Conservation (phyloP, 2,329 filamentous ascomycete genomes). For the Lanzia echinophila region DNA sequence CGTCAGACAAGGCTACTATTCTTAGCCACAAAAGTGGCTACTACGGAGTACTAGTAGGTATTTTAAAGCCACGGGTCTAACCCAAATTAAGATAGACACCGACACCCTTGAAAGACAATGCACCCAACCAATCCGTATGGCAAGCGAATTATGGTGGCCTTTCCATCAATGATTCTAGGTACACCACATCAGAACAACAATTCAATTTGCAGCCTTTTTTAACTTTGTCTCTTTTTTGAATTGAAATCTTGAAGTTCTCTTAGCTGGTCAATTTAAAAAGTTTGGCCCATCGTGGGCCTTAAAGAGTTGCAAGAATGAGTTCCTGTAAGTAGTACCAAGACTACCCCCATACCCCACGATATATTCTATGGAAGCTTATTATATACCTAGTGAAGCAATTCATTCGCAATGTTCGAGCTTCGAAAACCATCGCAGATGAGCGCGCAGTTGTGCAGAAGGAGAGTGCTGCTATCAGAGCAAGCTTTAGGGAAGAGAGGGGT, state of each 20-base stretch:
- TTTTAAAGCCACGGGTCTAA: not conserved
- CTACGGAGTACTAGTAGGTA: too few relatives aligned
- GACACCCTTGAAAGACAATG: not conserved
- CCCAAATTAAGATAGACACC: not conserved
- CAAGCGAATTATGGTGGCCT: conserved; percentile 12
- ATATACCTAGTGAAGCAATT: conserved; percentile 83
- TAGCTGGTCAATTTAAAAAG: conserved; percentile 16
- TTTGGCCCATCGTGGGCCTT: conserved; percentile 29
- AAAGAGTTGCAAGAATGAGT: conserved; percentile 28
- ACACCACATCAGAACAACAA: not conserved
- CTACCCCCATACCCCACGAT: conserved; percentile 14
- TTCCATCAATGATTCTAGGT: conserved; percentile 4
- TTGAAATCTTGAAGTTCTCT: not conserved
- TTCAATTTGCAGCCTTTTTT: not conserved
- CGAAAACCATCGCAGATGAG: conserved; percentile 98
- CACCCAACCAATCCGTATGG: not conserved
- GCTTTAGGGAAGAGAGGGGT: conserved; percentile 93
- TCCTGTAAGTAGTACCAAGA: conserved; percentile 25
- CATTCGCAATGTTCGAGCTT: conserved; percentile 96
- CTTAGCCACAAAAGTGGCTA: too few relatives aligned
- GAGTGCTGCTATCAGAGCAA: conserved; percentile 93
- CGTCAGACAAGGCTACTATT: too few relatives aligned
- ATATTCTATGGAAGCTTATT: conserved; percentile 13
- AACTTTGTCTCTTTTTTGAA: not conserved
- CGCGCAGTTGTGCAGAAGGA: conserved; percentile 98